A percentile compares a stretch with the other conserved stretches of the same genome.
Conservation (phyloP, 2,329 filamentous ascomycete species). For the Nannizziopsis barbatae region DNA sequence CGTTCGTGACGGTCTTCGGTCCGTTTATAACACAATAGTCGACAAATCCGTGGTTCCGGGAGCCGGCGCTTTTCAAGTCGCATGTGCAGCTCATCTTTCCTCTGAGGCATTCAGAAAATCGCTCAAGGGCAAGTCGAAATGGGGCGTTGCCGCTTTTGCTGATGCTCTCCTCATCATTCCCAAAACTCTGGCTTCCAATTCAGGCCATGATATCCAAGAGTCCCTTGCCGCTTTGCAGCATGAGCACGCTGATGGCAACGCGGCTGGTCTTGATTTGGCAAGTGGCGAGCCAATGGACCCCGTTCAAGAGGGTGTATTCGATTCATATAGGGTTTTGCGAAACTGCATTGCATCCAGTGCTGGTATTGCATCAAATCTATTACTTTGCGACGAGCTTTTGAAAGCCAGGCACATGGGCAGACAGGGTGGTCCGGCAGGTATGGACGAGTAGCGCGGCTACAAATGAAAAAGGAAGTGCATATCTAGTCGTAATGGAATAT, state of each 20-base stretch:
- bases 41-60: slow-evolving; percentile 91
- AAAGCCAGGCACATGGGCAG: slow-evolving; percentile 90
- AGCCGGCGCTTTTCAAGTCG: slow-evolving; percentile 90
- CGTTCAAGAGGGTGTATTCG: slow-evolving; percentile 80
- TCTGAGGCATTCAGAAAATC: slow-evolving; percentile 78
- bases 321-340: slow-evolving; percentile 87
- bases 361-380: slow-evolving; percentile 86
- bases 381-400: slow-evolving; percentile 92
- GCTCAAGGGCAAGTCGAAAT: slow-evolving; percentile 97
- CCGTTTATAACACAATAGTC: slow-evolving; percentile 99
- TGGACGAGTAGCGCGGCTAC: slow-evolving; percentile 29
- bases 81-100: slow-evolving; percentile 75
- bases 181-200: slow-evolving; percentile 93
- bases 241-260: slow-evolving; percentile 69
- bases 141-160: slow-evolving; percentile 86
- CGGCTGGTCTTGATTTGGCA: slow-evolving; percentile 74
- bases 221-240: slow-evolving; percentile 78
- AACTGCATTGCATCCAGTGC: slow-evolving; percentile 91
- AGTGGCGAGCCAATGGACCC: slow-evolving; percentile 94
- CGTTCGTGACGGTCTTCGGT: slow-evolving; percentile 84
- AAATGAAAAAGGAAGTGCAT: slow-evolving; percentile 2
- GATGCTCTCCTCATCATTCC: slow-evolving; percentile 92
- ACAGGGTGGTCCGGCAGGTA: slow-evolving; percentile 33
- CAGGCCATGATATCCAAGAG: slow-evolving; percentile 93
- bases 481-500: background rate